Base-by-base conservation (phyloP, 352 stramenopile genomes). In the Globisporangium middletonii region DNA sequence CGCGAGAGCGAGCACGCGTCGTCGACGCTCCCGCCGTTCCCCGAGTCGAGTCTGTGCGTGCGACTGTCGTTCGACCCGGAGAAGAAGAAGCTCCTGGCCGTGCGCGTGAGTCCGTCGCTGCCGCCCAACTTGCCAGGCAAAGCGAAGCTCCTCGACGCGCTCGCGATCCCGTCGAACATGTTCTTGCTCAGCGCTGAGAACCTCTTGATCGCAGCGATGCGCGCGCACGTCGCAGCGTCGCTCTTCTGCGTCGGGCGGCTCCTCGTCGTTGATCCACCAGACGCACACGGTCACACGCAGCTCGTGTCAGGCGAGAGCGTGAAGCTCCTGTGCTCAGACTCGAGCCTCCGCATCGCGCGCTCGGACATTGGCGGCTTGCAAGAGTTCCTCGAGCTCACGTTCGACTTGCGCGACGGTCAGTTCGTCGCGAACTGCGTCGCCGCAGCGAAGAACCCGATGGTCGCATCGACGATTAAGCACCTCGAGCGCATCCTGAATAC, bases 311-410 rank as follows among this genome's bases (percentile, higher is more conserved):
- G 84, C 26, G 84, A 94, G 60, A 73, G 76, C 62, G 81, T 92
- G 7, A 67, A 68, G n/a, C 61, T 94, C 47, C 48, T 80, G 23
- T 86, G 69, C 62, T 77, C 79, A 8, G 62, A 75, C 4, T 78
- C 79, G 18, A 88, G 75, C 57, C 71, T 94, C 26, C 77, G 71
- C 18, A 70, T 94, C 8, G 69, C 78, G 2, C 72, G 84, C 5
- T 69, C 78, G 5, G 84, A 94, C 59, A 91, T 90, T 71, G 79
- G 79, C 4, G 84, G 84, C 26, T 60, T 93, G 43, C 69, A 88
- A 53, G 76, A 92, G 57, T 89, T 85, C 60, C 51, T 94, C 18
- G 77, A 88, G 47, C 62, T 94, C n/a, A 84, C 79, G 23, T 94
- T 94, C 61, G 81, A 94, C 50, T 77, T 92, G 61, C 79, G 82